phyloP scores from a whole-genome alignment of 75 land plant genomes.

The Chamaecyparis obtusa region DNA sequence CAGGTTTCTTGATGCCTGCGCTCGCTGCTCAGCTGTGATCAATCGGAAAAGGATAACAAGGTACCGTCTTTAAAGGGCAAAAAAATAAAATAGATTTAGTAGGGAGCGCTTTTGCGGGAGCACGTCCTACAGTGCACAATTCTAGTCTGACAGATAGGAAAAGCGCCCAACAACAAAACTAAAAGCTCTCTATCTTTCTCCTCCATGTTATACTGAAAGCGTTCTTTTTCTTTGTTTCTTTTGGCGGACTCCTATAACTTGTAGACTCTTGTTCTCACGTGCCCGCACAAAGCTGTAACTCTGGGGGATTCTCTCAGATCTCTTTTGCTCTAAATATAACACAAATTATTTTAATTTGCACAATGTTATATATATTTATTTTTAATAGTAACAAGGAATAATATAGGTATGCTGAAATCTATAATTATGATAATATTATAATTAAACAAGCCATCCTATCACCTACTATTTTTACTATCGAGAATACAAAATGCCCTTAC shows the following conservation, averaged over 20 bases:
- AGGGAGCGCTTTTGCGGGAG: background rate
- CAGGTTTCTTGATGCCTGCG: background rate
- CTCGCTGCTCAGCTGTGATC: background rate
- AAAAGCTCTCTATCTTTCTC: background rate
- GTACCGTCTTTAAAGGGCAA: background rate
- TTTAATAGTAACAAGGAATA: no score
- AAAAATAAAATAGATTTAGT: background rate
- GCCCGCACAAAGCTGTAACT: background rate
- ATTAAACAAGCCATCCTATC: no score
- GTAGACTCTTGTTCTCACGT: background rate
- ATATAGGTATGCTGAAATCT: no score
- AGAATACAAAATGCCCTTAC: no score
- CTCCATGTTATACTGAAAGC: no score
- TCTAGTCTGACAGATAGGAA: constrained; percentile 12
- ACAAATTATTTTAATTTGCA: no score
- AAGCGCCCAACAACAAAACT: constrained; percentile 4
- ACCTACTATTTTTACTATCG: no score
- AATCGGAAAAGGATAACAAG: background rate
- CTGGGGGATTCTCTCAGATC: background rate
- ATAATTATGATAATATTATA: no score
- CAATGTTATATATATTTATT: no score
- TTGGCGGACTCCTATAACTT: background rate
- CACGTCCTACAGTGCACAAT: background rate
- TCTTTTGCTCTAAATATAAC: background rate
- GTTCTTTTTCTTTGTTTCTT: background rate